Conservation (phyloP, 345 rosid genomes). For the Litchi chinensis region DNA sequence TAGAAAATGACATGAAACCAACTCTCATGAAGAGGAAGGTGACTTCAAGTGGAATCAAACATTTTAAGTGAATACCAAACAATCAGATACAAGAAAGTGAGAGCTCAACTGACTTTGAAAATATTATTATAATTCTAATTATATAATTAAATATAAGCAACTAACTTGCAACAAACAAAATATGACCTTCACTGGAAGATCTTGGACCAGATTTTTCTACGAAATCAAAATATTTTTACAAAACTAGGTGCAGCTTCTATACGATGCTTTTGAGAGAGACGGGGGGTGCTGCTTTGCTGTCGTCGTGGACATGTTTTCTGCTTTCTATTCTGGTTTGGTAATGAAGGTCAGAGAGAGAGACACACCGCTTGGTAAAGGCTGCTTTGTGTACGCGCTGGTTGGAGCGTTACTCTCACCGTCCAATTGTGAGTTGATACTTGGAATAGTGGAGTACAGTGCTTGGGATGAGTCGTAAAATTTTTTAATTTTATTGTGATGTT, state of each 20-base stretch:
- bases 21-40: slow-evolving; percentile 36
- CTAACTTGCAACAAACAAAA: neutral
- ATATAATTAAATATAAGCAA: neutral
- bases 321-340: neutral
- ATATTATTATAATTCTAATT: neutral
- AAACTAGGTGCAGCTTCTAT: neutral
- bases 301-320: slow-evolving; percentile 26
- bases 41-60: slow-evolving; percentile 84
- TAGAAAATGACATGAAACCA: slow-evolving; percentile 31
- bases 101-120: slow-evolving; percentile 63
- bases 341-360: slow-evolving; percentile 12
- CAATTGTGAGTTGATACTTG: neutral
- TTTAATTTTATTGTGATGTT: too few species aligned
- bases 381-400: slow-evolving; percentile 8
- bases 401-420: neutral
- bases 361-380: neutral
- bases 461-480: too few species aligned
- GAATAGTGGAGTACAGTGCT: neutral
- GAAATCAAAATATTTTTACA: neutral
- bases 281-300: neutral
- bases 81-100: slow-evolving; percentile 61
- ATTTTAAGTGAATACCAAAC: slow-evolving; percentile 36
- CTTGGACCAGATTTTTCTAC: slow-evolving; percentile 11
- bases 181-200: neutral
- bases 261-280: neutral